Conservation (phyloP, 106 monocot genomes). For the Alisma plantagoaquatica region DNA sequence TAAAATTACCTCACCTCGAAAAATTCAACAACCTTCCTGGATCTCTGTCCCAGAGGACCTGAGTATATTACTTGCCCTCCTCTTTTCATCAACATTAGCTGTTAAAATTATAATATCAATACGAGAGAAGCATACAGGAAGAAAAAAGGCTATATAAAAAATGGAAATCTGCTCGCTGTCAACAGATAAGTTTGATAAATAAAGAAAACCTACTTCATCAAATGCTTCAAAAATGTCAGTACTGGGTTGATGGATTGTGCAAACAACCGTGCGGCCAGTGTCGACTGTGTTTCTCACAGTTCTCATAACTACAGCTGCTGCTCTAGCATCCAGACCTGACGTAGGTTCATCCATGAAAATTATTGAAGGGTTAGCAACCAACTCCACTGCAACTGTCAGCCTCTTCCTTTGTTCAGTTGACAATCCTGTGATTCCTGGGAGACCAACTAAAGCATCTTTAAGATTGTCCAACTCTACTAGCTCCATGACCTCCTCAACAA, state of each 20-base stretch:
- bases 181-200: constrained; percentile 5
- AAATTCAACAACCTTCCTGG: constrained; percentile 55
- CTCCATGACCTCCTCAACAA: constrained; percentile 11
- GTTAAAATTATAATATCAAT: background rate
- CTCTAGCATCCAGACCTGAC: constrained; percentile 35
- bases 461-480: constrained; percentile 5
- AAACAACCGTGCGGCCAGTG: constrained; percentile 3
- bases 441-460: constrained; percentile 8
- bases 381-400: constrained; percentile 39
- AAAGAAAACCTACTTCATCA: background rate
- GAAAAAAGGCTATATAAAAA: constrained; percentile 16
- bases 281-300: constrained; percentile 4
- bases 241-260: constrained; percentile 9
- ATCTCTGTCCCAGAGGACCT: constrained; percentile 48
- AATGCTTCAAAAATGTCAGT: constrained; percentile 3
- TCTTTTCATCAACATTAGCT: constrained; percentile 70
- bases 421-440: constrained; percentile 10
- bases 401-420: constrained; percentile 39
- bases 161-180: no score
- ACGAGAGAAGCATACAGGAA: background rate
- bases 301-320: constrained; percentile 1
- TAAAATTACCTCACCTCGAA: constrained; percentile 39
- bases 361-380: constrained; percentile 38
- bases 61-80: constrained; percentile 66
- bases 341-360: constrained; percentile 50